Evolutionary conservation across 257 asterid genomes (phyloP).

Genomic region (Fraxinus anomala): DNA sequence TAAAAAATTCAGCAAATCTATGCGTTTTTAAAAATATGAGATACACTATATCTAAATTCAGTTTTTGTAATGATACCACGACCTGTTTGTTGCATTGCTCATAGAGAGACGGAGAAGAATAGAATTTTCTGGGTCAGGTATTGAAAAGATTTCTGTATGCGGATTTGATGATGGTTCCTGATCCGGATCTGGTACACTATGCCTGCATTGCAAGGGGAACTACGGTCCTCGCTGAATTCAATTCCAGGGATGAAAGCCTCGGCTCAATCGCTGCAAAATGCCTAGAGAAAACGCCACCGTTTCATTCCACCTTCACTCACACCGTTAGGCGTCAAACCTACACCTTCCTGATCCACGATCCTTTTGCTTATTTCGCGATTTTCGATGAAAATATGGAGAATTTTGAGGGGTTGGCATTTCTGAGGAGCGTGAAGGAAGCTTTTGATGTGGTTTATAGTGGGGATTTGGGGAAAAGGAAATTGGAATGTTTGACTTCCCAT

Average conservation of each 20-base stretch:
- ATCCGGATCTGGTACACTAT: conserved; percentile 62
- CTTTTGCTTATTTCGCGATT: conserved; percentile 64
- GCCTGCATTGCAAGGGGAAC: conserved; percentile 75
- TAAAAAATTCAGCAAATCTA: conserved; percentile 8
- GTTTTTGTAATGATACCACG: background rate
- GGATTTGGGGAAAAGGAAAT: conserved; percentile 29
- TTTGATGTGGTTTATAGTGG: conserved; percentile 36
- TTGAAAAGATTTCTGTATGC: conserved; percentile 14
- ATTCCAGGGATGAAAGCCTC: conserved; percentile 72
- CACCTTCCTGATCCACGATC: conserved; percentile 57
- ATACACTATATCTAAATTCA: background rate
- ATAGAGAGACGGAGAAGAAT: background rate
- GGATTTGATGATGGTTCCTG: conserved; percentile 46
- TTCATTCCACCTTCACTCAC: conserved; percentile 71
- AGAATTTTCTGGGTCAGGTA: background rate
- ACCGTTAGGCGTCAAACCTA: conserved; percentile 67
- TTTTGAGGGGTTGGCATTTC: conserved; percentile 53
- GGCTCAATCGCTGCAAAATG: conserved; percentile 69
- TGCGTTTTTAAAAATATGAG: background rate
- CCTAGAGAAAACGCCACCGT: conserved; percentile 67
- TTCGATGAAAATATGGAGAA: conserved; percentile 61
- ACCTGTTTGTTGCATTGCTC: background rate
- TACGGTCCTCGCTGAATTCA: conserved; percentile 77
- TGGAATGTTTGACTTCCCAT: conserved; percentile 58
- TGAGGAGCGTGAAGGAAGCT: conserved; percentile 56